A percentile compares a stretch with the other conserved stretches of the same genome.
Conservation (phyloP, 306 rosid species). For the Amphicarpaea edgeworthii region DNA sequence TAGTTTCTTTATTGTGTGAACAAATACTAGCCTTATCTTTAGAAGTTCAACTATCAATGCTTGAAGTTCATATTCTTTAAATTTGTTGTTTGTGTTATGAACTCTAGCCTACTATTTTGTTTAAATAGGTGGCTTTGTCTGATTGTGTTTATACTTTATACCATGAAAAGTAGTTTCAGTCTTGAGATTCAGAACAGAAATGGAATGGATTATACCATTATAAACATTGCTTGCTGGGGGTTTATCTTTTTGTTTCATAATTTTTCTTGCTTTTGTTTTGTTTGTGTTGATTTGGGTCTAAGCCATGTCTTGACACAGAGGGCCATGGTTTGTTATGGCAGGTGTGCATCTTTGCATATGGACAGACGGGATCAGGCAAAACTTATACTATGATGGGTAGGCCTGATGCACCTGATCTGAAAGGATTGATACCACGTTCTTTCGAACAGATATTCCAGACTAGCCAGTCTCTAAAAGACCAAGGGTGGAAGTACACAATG, state of each 20-base stretch:
- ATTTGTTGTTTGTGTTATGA: constrained; percentile 8
- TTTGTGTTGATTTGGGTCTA: neutral
- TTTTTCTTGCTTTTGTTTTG: neutral
- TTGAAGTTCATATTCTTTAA: neutral
- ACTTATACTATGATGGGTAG: constrained; percentile 97
- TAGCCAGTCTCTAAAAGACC: constrained; percentile 79
- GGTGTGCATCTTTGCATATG: constrained; percentile 99
- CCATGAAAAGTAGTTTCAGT: neutral
- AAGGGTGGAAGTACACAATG: constrained; percentile 93
- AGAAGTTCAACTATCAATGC: neutral
- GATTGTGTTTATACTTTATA: constrained; percentile 11
- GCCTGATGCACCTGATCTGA: constrained; percentile 76
- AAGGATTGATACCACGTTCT: constrained; percentile 94
- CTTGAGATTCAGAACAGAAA: neutral
- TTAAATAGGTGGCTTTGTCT: neutral
- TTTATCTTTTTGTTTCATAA: constrained; percentile 10
- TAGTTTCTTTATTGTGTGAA: neutral
- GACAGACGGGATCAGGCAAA: constrained; percentile 95
- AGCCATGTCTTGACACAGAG: constrained; percentile 29
- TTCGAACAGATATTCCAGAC: constrained; percentile 86
- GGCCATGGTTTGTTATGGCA: constrained; percentile 49
- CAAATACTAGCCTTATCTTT: constrained; percentile 9
- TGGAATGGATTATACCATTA: constrained; percentile 16
- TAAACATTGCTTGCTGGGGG: neutral
- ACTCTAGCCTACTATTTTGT: constrained; percentile 26